phyloP scores from a whole-genome alignment of 2,329 filamentous ascomycete genomes.

The Aspergillus jensenii region DNA sequence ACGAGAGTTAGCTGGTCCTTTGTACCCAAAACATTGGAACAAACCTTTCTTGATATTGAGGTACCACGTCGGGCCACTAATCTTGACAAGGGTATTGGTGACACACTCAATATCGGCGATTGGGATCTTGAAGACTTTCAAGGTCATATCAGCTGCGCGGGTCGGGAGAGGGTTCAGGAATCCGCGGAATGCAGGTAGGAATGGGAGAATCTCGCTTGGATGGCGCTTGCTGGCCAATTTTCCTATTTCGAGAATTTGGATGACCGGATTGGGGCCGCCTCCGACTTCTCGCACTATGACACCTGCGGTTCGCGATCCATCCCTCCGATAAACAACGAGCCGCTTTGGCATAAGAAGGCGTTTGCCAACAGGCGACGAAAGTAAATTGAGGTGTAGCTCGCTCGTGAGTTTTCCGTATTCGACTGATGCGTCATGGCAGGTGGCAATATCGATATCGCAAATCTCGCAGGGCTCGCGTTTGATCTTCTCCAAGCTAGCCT shows the following conservation, averaged over 20 bases:
- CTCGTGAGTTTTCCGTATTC: constrained; percentile 76
- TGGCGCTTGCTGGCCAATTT: constrained; percentile 68
- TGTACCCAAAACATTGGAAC: neutral
- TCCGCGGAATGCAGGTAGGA: constrained; percentile 68
- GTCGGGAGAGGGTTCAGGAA: constrained; percentile 68
- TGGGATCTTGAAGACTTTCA: constrained; percentile 68
- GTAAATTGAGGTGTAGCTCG: constrained; percentile 73
- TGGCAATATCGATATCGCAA: constrained; percentile 77
- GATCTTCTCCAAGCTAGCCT: constrained; percentile 86
- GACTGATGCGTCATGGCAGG: constrained; percentile 78
- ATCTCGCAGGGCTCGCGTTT: constrained; percentile 79
- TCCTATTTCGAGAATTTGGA: constrained; percentile 78
- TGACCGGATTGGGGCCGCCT: constrained; percentile 63
- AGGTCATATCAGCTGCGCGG: constrained; percentile 64
- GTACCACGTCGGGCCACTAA: constrained; percentile 48
- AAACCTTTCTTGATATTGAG: constrained; percentile 53
- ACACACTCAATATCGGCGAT: constrained; percentile 81
- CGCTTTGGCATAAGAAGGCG: constrained; percentile 74
- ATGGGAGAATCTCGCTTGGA: constrained; percentile 83
- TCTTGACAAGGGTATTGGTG: constrained; percentile 64
- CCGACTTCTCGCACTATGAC: constrained; percentile 73
- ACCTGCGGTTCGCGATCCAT: constrained; percentile 79
- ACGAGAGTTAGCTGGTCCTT: constrained; percentile 17
- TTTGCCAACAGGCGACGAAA: constrained; percentile 79
- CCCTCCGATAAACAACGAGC: constrained; percentile 78